Evolutionary conservation across 306 rosid genomes (phyloP).

Genomic region (Senna siamea): DNA sequence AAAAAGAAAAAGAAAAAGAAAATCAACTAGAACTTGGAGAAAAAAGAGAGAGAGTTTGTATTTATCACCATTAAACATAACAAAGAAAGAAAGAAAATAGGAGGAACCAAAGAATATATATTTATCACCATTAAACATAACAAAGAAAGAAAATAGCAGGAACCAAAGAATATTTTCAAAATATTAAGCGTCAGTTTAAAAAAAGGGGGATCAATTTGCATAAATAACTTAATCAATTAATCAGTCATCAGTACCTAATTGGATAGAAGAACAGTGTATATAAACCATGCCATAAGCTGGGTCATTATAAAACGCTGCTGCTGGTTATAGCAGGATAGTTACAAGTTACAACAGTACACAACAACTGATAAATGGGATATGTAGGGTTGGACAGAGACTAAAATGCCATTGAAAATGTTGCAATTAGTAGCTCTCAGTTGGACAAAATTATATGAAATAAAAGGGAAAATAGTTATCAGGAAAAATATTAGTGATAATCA

Average conservation of each 20-base stretch:
- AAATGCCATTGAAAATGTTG: background rate
- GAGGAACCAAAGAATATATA: background rate
- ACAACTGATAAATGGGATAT: background rate
- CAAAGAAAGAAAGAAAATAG: constrained; percentile 18
- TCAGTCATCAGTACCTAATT: background rate
- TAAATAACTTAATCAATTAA: background rate
- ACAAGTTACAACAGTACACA: constrained; percentile 9
- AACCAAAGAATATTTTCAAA: background rate
- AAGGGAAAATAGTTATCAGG: background rate
- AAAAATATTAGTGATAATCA: background rate
- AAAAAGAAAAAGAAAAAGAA: too few species aligned
- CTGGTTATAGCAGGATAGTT: background rate
- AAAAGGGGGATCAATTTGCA: background rate
- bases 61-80: constrained; percentile 6
- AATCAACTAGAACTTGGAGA: background rate
- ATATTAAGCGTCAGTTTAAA: background rate
- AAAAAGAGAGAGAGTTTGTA: background rate
- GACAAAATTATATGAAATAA: background rate
- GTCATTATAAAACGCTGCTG: background rate
- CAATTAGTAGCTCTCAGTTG: background rate
- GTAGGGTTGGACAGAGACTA: background rate
- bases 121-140: too few species aligned
- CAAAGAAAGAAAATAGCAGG: constrained; percentile 14
- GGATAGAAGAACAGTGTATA: background rate
- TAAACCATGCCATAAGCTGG: constrained; percentile 2